phyloP scores from a whole-genome alignment of 1,284 basidiomycete species.

The Microbotryum violaceum region DNA sequence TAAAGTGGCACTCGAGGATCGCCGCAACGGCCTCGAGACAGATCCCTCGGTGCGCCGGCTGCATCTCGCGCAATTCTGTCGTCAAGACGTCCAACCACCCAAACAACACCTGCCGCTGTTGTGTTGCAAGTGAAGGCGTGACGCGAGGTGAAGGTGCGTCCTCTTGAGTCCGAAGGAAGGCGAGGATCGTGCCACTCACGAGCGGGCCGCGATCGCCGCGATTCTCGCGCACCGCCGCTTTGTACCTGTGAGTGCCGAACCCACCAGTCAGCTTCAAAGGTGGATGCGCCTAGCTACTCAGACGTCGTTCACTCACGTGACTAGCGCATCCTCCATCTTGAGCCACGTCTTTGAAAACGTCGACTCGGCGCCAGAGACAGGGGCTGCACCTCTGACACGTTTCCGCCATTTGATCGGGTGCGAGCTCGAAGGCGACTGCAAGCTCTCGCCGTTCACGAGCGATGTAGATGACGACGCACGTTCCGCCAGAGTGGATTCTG shows the following conservation, averaged over 20 bases:
- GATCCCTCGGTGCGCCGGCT: constrained; percentile 45
- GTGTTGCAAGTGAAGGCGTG: constrained; percentile 7
- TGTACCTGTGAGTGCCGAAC: constrained; percentile 4
- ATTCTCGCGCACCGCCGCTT: constrained; percentile 3
- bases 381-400: constrained; percentile 10
- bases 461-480: no score
- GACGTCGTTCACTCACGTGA: constrained; percentile 4
- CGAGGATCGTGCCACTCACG: constrained; percentile 14
- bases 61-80: constrained; percentile 27
- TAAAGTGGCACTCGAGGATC: constrained; percentile 44
- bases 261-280: no score
- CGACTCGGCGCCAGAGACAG: constrained; percentile 10
- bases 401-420: background rate
- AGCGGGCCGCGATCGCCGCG: constrained; percentile 13
- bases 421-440: background rate
- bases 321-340: constrained; percentile 18
- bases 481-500: no score
- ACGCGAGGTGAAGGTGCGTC: constrained; percentile 10
- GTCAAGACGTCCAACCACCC: constrained; percentile 26
- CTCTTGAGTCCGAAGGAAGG: constrained; percentile 28
- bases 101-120: constrained; percentile 30
- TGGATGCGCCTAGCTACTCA: background rate
- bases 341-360: constrained; percentile 23
- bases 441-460: no score
- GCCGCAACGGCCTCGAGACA: constrained; percentile 46